Percentiles rank a stretch among this genome's conserved stretches.
phyloP scores from a whole-genome alignment of 2,329 filamentous ascomycete genomes.

The Alternaria gaisen region DNA sequence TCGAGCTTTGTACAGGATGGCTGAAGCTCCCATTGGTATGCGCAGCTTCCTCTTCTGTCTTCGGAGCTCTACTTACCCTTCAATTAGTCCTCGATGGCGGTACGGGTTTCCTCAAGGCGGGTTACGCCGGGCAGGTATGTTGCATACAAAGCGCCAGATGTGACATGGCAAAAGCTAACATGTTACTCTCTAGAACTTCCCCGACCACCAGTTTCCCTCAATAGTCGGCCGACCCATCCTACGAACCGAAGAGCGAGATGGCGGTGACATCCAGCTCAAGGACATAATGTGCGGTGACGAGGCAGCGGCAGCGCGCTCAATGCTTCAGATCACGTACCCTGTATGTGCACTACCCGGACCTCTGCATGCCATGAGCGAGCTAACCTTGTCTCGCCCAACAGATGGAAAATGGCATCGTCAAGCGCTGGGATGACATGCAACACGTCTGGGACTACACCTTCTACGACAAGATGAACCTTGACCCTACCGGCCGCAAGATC shows the following conservation, averaged over 20 bases:
- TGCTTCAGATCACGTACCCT: constrained; percentile 98
- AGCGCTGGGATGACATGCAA: constrained; percentile 99
- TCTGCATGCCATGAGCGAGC: constrained; percentile 13
- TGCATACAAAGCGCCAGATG: neutral
- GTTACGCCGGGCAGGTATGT: constrained; percentile 87
- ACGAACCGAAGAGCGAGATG: constrained; percentile 89
- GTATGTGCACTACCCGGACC: constrained; percentile 56
- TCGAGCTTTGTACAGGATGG: constrained; percentile 50
- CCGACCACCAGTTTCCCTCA: constrained; percentile 97
- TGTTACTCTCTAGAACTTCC: constrained; percentile 77
- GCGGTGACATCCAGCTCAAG: constrained; percentile 77
- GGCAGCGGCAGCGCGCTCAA: constrained; percentile 91
- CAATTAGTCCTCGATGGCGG: constrained; percentile 94
- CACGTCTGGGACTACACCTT: constrained; percentile 99
- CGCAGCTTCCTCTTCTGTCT: constrained; percentile 12
- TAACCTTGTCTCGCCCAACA: constrained; percentile 51
- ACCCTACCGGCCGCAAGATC: constrained; percentile 93
- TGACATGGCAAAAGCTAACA: constrained; percentile 15
- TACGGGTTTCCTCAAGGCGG: constrained; percentile 99
- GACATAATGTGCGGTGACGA: constrained; percentile 99
- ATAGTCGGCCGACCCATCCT: constrained; percentile 98
- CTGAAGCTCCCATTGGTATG: constrained; percentile 61
- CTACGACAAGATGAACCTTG: constrained; percentile 93
- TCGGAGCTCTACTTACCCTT: constrained; percentile 40
- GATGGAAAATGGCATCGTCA: constrained; percentile 99